Evolutionary conservation across 129 eudicot genomes (phyloP).

Genomic region (Smallanthus sonchifolius): DNA sequence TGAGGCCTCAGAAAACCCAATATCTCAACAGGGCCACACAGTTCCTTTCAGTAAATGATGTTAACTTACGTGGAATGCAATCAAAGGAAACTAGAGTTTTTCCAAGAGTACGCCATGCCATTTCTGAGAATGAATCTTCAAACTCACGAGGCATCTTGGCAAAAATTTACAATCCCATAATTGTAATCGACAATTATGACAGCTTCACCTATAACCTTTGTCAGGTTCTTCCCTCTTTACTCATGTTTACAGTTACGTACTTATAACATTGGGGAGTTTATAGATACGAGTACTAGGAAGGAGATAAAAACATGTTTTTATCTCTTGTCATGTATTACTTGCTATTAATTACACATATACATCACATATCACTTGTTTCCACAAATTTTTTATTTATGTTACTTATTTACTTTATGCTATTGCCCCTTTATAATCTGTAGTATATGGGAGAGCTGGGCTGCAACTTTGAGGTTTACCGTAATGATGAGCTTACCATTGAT

Average conservation of each 20-base stretch:
- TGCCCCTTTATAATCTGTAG: conserved; percentile 32
- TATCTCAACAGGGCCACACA: conserved; percentile 8
- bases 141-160: neutral
- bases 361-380: neutral
- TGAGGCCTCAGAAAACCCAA: conserved; percentile 17
- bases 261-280: neutral
- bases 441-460: conserved; percentile 92
- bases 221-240: conserved; percentile 45
- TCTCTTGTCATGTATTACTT: neutral
- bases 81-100: conserved; percentile 20
- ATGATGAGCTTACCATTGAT: conserved; percentile 86
- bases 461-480: conserved; percentile 79
- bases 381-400: neutral
- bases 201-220: conserved; percentile 99
- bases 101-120: conserved; percentile 20
- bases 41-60: conserved; percentile 12
- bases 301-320: neutral
- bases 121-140: conserved; percentile 16
- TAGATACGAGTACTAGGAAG: neutral
- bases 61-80: conserved; percentile 1
- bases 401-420: neutral
- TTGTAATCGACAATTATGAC: conserved; percentile 94
- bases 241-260: neutral
- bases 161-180: conserved; percentile 36
- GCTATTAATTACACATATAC: neutral